Base-by-base conservation (phyloP, 2,329 filamentous ascomycete species). In the Neoascochyta sp. region DNA sequence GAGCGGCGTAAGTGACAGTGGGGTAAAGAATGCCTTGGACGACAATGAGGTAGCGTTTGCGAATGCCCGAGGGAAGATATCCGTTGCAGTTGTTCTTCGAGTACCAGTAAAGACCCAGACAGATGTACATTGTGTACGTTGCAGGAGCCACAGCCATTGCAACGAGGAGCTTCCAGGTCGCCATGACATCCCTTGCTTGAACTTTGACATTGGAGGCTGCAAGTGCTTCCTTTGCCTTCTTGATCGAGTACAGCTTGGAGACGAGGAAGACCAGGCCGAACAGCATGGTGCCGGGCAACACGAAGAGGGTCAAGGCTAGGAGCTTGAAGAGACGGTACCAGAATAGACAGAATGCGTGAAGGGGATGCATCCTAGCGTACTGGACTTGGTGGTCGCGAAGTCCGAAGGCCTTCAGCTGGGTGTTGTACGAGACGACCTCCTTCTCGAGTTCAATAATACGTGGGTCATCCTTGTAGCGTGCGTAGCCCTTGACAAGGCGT, bases 371-470 rank as follows among this genome's bases (percentile, higher is more conserved):
- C 54, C 81, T 87, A 34, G 86, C 86, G 57, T 95, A 95, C 56
- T 89, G 82, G 16, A 98, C 85, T 68, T 96, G 90, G 60, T 96
- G 90, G 57, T 98, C 90, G 36, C 86, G 83, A 38, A 96, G 78
- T 50, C 86, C 87, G 32, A 98, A 75, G 43, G 90, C 83, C 34
- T 84, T 81, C 20, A 96, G 77, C 57, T 89, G 79, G 45, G 80
- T 79, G 68, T 96, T 95, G 71, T 96, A 98, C 29, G 80, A 76
- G 42, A 81, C 78, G 39, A 96, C 85, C 5, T 81, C 77, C 27
- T 80, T 76, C 50, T 83, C 83, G 23, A 95, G 69, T 14, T 78
- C 71, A 22, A 85, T 71, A 47, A 96, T 88, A 25, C 89, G 80
- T 34, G 82, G 82, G 52, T 96, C 88, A 40, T 93, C 81, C 67